A percentile compares a stretch with the other conserved stretches of the same genome.
Conservation (phyloP, 805 yeast species). For the Pichia occidentalis region DNA sequence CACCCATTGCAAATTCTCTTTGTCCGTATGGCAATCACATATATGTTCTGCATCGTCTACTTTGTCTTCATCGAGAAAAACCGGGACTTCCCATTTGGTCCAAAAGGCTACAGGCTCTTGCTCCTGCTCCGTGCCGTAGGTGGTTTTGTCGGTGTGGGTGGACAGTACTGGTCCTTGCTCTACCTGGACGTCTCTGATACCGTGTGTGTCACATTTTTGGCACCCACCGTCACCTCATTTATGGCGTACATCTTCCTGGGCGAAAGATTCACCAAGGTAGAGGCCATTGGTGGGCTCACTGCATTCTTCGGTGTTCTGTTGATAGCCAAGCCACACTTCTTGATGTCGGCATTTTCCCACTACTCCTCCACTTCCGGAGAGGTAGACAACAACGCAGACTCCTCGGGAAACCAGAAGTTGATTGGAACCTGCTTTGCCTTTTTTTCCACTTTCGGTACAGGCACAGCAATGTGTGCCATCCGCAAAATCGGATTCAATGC, state of each 20-base stretch:
- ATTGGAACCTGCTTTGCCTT: slow-evolving; percentile 59
- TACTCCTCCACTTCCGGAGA: background rate
- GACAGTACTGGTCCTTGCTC: slow-evolving; percentile 66
- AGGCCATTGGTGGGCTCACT: slow-evolving; percentile 59
- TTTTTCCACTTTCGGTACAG: slow-evolving; percentile 63
- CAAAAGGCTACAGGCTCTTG: slow-evolving; percentile 7
- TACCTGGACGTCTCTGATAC: slow-evolving; percentile 77
- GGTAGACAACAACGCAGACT: background rate
- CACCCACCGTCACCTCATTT: slow-evolving; percentile 71
- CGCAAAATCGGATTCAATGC: slow-evolving; percentile 71
- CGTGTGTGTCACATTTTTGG: slow-evolving; percentile 68
- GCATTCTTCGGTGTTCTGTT: slow-evolving; percentile 73
- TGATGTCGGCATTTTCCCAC: slow-evolving; percentile 44
- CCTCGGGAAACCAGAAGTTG: slow-evolving; percentile 34
- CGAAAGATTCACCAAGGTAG: slow-evolving; percentile 60
- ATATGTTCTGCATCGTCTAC: slow-evolving; percentile 47
- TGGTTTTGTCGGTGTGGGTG: slow-evolving; percentile 78
- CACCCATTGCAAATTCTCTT: slow-evolving; percentile 75
- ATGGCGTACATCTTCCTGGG: slow-evolving; percentile 61
- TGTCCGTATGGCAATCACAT: slow-evolving; percentile 71
- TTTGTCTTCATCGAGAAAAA: slow-evolving; percentile 40
- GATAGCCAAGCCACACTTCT: slow-evolving; percentile 73
- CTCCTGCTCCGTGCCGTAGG: slow-evolving; percentile 49
- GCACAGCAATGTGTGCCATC: slow-evolving; percentile 60
- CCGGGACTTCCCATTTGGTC: slow-evolving; percentile 44